phyloP scores from a whole-genome alignment of 352 stramenopile genomes.

The Phytophthora hibernalis region DNA sequence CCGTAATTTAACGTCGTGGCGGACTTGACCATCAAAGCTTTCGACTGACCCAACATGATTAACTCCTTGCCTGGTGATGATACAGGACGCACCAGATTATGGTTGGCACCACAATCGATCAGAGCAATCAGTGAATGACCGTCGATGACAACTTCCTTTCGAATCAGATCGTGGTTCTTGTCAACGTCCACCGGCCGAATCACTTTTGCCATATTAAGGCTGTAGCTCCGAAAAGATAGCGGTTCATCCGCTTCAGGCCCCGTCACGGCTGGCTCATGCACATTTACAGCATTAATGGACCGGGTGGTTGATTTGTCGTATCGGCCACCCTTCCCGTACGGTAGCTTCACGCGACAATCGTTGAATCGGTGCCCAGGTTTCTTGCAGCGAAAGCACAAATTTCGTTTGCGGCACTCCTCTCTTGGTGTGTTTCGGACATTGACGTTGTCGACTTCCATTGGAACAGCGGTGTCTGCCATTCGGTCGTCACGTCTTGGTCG shows the following conservation, averaged over 20 bases:
- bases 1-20: neutral
- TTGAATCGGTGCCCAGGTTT: neutral
- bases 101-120: neutral
- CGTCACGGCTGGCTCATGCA: too few species aligned
- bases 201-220: neutral
- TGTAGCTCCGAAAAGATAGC: neutral
- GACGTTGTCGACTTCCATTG: neutral
- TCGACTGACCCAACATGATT: neutral
- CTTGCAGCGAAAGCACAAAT: neutral
- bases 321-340: neutral
- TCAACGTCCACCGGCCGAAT: neutral
- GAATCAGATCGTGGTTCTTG: neutral
- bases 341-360: neutral
- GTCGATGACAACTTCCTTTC: neutral
- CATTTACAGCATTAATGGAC: too few species aligned
- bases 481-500: neutral
- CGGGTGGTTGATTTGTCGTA: neutral
- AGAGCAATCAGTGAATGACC: neutral
- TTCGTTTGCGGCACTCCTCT: neutral
- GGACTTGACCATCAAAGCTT: neutral
- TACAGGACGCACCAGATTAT: neutral
- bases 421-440: neutral
- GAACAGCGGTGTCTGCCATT: neutral
- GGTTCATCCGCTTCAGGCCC: too few species aligned
- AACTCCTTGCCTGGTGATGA: neutral